Conservation (phyloP, 2,329 filamentous ascomycete genomes). For the Talaromyces pinophilus region DNA sequence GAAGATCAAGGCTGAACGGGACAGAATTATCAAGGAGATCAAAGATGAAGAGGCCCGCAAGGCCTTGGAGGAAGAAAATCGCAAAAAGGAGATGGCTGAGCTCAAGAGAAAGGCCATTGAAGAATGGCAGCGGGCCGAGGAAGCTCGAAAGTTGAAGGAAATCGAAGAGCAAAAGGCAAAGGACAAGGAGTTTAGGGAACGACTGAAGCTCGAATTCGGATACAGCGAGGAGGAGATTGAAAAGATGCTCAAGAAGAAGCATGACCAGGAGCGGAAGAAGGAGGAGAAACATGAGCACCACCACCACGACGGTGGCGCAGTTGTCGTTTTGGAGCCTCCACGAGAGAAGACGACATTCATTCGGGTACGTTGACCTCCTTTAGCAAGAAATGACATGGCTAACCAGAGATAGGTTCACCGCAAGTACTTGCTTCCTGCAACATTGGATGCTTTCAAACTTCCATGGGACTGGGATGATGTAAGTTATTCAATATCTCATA, state of each 20-base stretch:
- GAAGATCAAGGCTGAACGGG: slow-evolving; percentile 49
- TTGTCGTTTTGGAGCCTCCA: slow-evolving; percentile 23
- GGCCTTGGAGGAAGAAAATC: slow-evolving; percentile 35
- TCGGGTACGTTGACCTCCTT: slow-evolving; percentile 37
- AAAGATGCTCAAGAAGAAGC: slow-evolving; percentile 42
- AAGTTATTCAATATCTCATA: slow-evolving; percentile 26
- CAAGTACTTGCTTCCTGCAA: slow-evolving; percentile 49
- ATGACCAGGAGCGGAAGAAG: slow-evolving; percentile 37
- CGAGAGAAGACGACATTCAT: slow-evolving; percentile 43
- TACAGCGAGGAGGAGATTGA: slow-evolving; percentile 48
- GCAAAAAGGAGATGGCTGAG: slow-evolving; percentile 41
- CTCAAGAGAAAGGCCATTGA: slow-evolving; percentile 55
- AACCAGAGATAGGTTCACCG: slow-evolving; percentile 42
- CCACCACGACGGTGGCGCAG: slow-evolving; percentile 12
- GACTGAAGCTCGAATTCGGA: slow-evolving; percentile 43
- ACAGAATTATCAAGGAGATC: slow-evolving; percentile 40
- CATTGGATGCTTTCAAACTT: slow-evolving; percentile 48
- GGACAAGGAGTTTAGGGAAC: slow-evolving; percentile 53
- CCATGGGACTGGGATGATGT: slow-evolving; percentile 53
- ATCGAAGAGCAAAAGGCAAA: slow-evolving; percentile 52
- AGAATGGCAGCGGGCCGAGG: slow-evolving; percentile 54
- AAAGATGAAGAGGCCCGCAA: slow-evolving; percentile 49
- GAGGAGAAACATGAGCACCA: slow-evolving; percentile 29
- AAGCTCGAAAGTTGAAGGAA: slow-evolving; percentile 52
- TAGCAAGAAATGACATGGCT: neutral